A percentile compares a stretch with the other conserved stretches of the same genome.
These are phyloP conservation scores for Cytospora piceae DNA, from an alignment of 2,329 filamentous ascomycete species.

Conservation along the genomic window DNA sequence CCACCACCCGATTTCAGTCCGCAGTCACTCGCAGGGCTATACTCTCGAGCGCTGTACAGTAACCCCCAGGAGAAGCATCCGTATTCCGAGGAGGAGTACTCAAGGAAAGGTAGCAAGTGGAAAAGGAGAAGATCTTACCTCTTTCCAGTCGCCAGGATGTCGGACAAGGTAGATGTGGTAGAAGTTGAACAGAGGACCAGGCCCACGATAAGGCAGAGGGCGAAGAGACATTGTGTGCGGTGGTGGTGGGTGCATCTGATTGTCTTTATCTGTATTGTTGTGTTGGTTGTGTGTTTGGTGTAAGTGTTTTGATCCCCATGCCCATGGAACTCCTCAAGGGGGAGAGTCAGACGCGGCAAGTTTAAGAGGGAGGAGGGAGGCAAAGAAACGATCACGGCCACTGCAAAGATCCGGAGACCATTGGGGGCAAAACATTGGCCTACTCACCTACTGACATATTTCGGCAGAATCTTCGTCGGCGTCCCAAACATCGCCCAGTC, in stretches of 20 bases:
- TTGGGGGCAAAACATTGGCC: not conserved
- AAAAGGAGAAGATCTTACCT: constrained; percentile 2
- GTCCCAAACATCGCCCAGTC: constrained; percentile 61
- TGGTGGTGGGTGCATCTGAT: constrained; percentile 68
- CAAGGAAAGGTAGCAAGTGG: not conserved
- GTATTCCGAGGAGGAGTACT: not conserved
- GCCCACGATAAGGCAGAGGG: constrained; percentile 35
- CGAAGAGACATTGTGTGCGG: constrained; percentile 52
- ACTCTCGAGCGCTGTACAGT: constrained; percentile 8
- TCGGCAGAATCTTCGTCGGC: constrained; percentile 56
- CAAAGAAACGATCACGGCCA: not conserved
- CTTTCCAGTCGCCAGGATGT: constrained; percentile 20
- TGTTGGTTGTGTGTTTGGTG: constrained; percentile 62
- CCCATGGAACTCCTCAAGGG: not conserved
- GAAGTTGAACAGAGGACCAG: not conserved
- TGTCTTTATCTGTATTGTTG: constrained; percentile 50
- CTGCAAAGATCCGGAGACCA: not conserved
- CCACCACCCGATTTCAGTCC: not conserved
- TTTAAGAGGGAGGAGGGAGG: too few species aligned
- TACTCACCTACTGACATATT: not conserved
- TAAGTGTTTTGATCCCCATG: constrained; percentile 48
- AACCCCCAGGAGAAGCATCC: constrained; percentile 7
- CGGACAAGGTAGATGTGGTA: constrained; percentile 22
- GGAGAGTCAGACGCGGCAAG: not conserved
- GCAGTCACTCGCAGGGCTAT: not conserved